Base-by-base conservation (phyloP, 306 rosid genomes). In the Rubus parviflorus region DNA sequence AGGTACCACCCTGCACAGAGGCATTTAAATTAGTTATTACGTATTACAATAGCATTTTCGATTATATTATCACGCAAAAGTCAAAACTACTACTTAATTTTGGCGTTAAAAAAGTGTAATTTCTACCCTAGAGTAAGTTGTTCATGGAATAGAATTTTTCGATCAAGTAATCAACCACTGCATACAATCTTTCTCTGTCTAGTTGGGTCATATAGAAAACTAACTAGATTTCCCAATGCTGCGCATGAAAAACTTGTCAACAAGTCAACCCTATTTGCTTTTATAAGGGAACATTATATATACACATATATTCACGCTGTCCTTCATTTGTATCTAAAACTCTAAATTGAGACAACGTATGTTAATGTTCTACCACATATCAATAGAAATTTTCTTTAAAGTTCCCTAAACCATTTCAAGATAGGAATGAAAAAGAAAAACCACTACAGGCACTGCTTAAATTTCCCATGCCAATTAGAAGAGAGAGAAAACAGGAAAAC, bases 1-100 rank as follows among this genome's bases (percentile, higher is more conserved):
- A 76, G 98, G 98, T 74, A 95, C 93, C 76, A 87, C 89, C 97
- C 98, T 95, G 83, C 49, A 79, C 40, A 80, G 46, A 67, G 65
- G 56, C 84, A 86, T 70, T 20, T 15, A 81, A 65, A 72, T 42
- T 16, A 77, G 68, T 64, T 14, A 64, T 38, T 15, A 38, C 6
- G 0, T 8, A 60, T 74, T 46, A 56, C 57, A 79, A 41, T 62
- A 75, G 78, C 77, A 78, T 67, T 30, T 71, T 58, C 49, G 48
- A 30, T 19, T 41, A 60, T 73, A 70, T 56, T 71, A 68, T 79
- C 62, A 70, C 54, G 65, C 46, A 47, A 47, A 47, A 42, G 45
- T 8, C 22, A 40, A 48, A 62, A 40, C 22, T 15, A 30, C 68
- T 62, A 30, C 68, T 62, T 6, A 13, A 14, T 0, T 61, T 62